Evolutionary conservation across 345 rosid species (phyloP), one percentile per base, ranked within the genome.

Genomic region (Citrus cavaleriei): DNA sequence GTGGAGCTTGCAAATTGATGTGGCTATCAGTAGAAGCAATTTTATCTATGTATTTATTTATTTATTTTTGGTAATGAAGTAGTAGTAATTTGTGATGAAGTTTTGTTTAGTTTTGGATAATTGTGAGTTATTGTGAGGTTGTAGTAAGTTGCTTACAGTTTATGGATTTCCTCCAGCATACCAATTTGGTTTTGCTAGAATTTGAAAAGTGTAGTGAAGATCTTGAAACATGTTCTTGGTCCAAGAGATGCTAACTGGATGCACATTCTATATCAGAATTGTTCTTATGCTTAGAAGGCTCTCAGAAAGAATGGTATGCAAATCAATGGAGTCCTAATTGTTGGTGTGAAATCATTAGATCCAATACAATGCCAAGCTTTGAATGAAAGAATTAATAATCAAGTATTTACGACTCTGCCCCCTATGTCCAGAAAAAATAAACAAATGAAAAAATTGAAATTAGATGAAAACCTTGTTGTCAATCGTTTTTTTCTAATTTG

Each of bases 271-370:
- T 96, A 91, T 84, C 92, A 85, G 99, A 91, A 86, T 74, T 93
- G 90, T 4, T 86, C 93, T 58, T 97, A 93, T 87, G 98, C 98
- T 80, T 94, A 88, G 62, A 94, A 93, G 85, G 98, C 98, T 74
- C 88, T 96, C 19, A 83, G 87, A 88, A 96, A 93, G 90, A 85
- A 90, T 14, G 98, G 99, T 71, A 82, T 84, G 90, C 98, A 91
- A 87, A 92, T 96, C 57, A 91, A 93, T 25, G 93, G 97, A 74
- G 92, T 86, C 14, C 86, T 94, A 68, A 86, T 96, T 42, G 85
- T 94, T 2, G 99, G 99, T 34, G 98, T 96, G 84, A 94, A 94
- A 85, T 91, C 88, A 22, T 90, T 94, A 69, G 97, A 94, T 81
- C 93, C 92, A 25, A 84, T 91, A 80, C 97, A 94, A 80, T 88